phyloP scores from a whole-genome alignment of 768 basidiomycete species.

The Suillus bovinus region DNA sequence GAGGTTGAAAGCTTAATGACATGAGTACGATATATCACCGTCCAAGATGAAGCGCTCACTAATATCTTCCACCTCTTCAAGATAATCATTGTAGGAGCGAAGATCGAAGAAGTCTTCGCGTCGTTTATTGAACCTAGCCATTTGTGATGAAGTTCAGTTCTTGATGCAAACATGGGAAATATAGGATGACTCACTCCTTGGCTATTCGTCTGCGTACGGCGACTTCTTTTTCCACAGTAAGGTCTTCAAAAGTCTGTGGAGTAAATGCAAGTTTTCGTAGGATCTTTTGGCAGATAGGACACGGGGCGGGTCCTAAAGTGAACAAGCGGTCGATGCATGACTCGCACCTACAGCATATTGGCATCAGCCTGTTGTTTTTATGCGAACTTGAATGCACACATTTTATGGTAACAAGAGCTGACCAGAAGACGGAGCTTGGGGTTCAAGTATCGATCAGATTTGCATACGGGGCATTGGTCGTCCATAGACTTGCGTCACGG shows the following conservation, averaged over 20 bases:
- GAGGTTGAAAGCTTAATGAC: conserved; percentile 81
- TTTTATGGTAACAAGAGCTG: conserved; percentile 98
- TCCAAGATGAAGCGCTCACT: conserved; percentile 40
- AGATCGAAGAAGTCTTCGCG: conserved; percentile 85
- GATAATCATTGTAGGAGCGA: conserved; percentile 88
- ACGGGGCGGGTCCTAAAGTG: conserved; percentile 93
- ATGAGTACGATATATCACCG: not conserved
- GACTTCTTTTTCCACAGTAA: conserved; percentile 93
- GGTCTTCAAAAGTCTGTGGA: conserved; percentile 92
- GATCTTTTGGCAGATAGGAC: conserved; percentile 88
- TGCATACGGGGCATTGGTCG: conserved; percentile 97
- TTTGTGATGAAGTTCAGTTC: not conserved
- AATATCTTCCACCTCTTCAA: conserved; percentile 95
- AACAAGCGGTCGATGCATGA: conserved; percentile 97
- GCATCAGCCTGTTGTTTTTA: conserved; percentile 13
- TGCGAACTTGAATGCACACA: conserved; percentile 49
- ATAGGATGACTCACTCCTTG: conserved; percentile 64
- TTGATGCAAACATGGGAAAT: conserved; percentile 1
- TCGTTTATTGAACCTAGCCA: conserved; percentile 86
- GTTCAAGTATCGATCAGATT: conserved; percentile 93
- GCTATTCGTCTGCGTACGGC: conserved; percentile 83
- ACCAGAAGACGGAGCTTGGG: conserved; percentile 92
- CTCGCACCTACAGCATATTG: conserved; percentile 79
- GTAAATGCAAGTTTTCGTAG: conserved; percentile 93
- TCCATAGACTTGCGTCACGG: conserved; percentile 66